phyloP scores from a whole-genome alignment of 768 basidiomycete genomes.

The Phylloporus sp. region DNA sequence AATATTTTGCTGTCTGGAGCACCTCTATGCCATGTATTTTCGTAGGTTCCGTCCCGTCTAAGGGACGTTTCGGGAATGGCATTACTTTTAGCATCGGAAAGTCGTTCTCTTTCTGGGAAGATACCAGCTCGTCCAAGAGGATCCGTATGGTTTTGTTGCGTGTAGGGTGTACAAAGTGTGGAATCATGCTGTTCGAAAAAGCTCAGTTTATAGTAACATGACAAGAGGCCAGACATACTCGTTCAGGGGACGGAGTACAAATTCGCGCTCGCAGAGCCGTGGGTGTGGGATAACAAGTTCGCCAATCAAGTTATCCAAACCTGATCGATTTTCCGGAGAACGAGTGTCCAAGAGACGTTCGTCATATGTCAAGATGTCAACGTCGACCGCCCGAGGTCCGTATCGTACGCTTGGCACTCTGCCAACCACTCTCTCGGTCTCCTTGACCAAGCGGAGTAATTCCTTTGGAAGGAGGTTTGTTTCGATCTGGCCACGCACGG shows the following conservation, averaged over 20 bases:
- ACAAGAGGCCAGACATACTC: conserved; percentile 52
- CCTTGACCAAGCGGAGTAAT: conserved; percentile 65
- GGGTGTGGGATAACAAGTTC: conserved; percentile 86
- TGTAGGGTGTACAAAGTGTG: conserved; percentile 64
- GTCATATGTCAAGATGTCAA: conserved; percentile 84
- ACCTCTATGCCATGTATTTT: conserved; percentile 8
- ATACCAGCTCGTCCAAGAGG: conserved; percentile 43
- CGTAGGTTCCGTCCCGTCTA: conserved; percentile 10
- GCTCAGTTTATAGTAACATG: neutral
- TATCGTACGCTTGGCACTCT: conserved; percentile 74
- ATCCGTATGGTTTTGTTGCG: conserved; percentile 43
- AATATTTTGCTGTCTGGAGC: conserved; percentile 22
- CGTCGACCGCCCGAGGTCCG: conserved; percentile 86
- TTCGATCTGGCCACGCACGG: conserved; percentile 49
- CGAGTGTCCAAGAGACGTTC: conserved; percentile 56
- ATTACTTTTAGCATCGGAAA: conserved; percentile 67
- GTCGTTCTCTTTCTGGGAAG: conserved; percentile 26
- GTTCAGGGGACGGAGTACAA: conserved; percentile 80
- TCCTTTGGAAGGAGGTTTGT: conserved; percentile 60
- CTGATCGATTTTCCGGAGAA: conserved; percentile 41
- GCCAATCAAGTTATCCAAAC: conserved; percentile 53
- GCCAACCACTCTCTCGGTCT: conserved; percentile 71
- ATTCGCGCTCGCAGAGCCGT: conserved; percentile 79
- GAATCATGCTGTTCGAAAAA: conserved; percentile 62
- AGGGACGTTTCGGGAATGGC: conserved; percentile 63